Percentiles rank a stretch among this genome's conserved stretches.
Evolutionary conservation across 164 flowering plant species (phyloP).

Genomic region (Magnolia changhungtana): DNA sequence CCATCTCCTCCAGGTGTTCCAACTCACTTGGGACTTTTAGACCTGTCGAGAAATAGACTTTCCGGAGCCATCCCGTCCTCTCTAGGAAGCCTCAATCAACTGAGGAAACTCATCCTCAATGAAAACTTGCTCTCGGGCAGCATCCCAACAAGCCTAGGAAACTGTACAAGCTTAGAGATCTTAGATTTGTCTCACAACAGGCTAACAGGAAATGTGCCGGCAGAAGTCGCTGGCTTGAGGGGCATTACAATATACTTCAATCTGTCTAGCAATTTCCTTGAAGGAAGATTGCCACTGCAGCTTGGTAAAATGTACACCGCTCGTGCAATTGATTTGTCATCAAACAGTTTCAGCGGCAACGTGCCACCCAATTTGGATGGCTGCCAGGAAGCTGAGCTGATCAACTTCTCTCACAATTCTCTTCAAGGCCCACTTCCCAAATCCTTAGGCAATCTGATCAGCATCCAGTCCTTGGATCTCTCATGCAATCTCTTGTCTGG

Average conservation of each 20-base stretch:
- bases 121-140: conserved; percentile 6
- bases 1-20: neutral
- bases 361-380: conserved; percentile 28
- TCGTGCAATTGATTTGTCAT: conserved; percentile 26
- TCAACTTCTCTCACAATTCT: conserved; percentile 14
- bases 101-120: conserved; percentile 2
- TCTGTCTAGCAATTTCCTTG: conserved; percentile 23
- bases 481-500: conserved; percentile 21
- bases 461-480: conserved; percentile 14
- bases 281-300: conserved; percentile 29
- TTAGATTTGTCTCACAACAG: conserved; percentile 7
- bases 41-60: conserved; percentile 16
- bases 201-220: conserved; percentile 21
- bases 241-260: conserved; percentile 5
- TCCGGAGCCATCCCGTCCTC: conserved; percentile 27
- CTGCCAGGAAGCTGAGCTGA: conserved; percentile 22
- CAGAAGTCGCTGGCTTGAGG: conserved; percentile 24
- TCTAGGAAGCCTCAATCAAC: conserved; percentile 21
- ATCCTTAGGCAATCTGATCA: conserved; percentile 4
- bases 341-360: conserved; percentile 29
- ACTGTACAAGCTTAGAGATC: neutral
- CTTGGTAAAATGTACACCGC: conserved; percentile 19
- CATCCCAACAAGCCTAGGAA: conserved; percentile 8
- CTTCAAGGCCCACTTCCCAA: conserved; percentile 30
- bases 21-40: neutral